Evolutionary conservation across 352 stramenopile genomes (phyloP).

Genomic region (Pythium sp.): DNA sequence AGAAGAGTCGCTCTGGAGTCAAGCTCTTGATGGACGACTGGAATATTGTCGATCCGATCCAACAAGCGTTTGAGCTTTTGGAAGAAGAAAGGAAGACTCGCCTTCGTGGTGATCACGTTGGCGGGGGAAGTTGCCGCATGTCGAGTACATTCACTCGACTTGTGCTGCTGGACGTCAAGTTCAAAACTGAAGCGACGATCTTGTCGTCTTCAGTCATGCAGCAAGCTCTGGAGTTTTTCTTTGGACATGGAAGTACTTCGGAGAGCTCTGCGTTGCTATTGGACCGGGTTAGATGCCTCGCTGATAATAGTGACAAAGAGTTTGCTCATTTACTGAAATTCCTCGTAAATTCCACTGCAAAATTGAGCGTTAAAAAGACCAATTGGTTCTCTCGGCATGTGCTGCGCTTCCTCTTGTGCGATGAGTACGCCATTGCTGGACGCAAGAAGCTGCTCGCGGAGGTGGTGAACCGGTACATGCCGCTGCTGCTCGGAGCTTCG

Average conservation of each 20-base stretch:
- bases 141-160: constrained; percentile 44
- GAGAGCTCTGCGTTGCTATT: constrained; percentile 42
- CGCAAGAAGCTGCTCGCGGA: constrained; percentile 26
- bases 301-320: constrained; percentile 22
- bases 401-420: constrained; percentile 47
- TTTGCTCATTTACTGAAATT: constrained; percentile 35
- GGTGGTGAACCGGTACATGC: constrained; percentile 43
- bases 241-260: constrained; percentile 34
- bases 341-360: constrained; percentile 39
- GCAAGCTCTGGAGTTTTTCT: constrained; percentile 53
- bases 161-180: constrained; percentile 28
- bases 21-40: constrained; percentile 23
- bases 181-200: constrained; percentile 26
- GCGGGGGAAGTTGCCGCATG: constrained; percentile 22
- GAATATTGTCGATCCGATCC: constrained; percentile 33
- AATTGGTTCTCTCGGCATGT: constrained; percentile 78
- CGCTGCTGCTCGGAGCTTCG: constrained; percentile 47
- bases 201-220: constrained; percentile 34
- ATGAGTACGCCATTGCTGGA: constrained; percentile 25
- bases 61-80: constrained; percentile 57
- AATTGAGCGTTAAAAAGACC: constrained; percentile 60
- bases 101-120: constrained; percentile 6
- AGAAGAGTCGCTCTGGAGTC: background rate
- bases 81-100: constrained; percentile 42
- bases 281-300: constrained; percentile 23